These are phyloP conservation scores for Taxillus chinensis DNA, from an alignment of 164 flowering plant genomes.

Conservation along the genomic window DNA sequence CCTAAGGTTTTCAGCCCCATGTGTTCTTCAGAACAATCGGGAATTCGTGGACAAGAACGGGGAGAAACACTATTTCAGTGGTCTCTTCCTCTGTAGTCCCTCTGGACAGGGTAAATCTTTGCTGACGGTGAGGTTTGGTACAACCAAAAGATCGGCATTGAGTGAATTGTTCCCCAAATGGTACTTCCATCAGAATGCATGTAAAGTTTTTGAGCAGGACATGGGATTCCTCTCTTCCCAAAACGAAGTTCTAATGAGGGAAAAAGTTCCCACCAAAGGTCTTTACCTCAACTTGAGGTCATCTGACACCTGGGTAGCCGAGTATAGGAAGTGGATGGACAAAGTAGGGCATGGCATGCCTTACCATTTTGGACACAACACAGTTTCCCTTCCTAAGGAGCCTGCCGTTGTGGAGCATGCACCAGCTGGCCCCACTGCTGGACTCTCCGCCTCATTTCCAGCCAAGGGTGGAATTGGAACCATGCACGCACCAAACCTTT, in stretches of 20 bases:
- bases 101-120: slow-evolving; percentile 94
- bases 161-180: slow-evolving; percentile 56
- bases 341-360: slow-evolving; percentile 98
- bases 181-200: slow-evolving; percentile 90
- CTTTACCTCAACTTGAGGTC: slow-evolving; percentile 70
- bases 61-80: slow-evolving; percentile 50
- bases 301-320: slow-evolving; percentile 87
- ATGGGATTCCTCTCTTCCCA: slow-evolving; percentile 99
- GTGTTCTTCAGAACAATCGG: slow-evolving; percentile 80
- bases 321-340: slow-evolving; percentile 96
- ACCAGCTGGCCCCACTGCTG: slow-evolving; percentile 86
- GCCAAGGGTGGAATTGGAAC: slow-evolving; percentile 86
- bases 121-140: slow-evolving; percentile 90
- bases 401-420: slow-evolving; percentile 96
- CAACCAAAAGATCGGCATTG: slow-evolving; percentile 35
- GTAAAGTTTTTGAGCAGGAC: slow-evolving; percentile 96
- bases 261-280: slow-evolving; percentile 69
- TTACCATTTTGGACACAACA: slow-evolving; percentile 79
- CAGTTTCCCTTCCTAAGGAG: slow-evolving; percentile 55
- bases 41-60: slow-evolving; percentile 59
- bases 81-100: slow-evolving; percentile 85
- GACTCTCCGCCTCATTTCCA: slow-evolving; percentile 65
- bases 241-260: slow-evolving; percentile 70
- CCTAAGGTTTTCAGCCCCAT: slow-evolving; percentile 78
- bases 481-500: slow-evolving; percentile 63